Evolutionary conservation across 2,329 filamentous ascomycete genomes (phyloP), one percentile per base, ranked within the genome.

Genomic region (Camillea tinctor): DNA sequence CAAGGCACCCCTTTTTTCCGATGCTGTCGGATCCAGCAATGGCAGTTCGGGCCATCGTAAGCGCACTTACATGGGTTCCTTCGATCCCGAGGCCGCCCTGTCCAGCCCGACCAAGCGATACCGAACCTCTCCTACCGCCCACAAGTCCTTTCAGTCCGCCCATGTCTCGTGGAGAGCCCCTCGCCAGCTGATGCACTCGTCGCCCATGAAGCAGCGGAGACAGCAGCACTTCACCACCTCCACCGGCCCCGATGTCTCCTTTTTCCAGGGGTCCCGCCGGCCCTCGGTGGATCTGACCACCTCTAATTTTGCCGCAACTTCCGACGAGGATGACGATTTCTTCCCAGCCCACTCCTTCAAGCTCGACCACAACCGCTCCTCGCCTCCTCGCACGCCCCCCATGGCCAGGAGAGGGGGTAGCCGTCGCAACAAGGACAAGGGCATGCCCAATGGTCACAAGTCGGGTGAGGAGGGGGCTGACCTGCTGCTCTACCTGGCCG

Each of bases 361-460:
- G 63, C 71, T 80, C 53, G 84, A 83, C 61, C 82, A 86, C 69
- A 78, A 88, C 56, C 85, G 82, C 52, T 92, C 91, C n/a, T 96
- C 93, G 13, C 93, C 93, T 44, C 93, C 93, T 44, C 87, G 88
- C 60, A 96, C 92, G 54, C 92, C 92, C n/a, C 90, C 89, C 24
- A 85, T 85, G 81, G 83, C 85, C 57, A 81, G 74, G 73, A 80
- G 84, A 68, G 73, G 76, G 68, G 73, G 83, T 67, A 76, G 76
- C 65, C 77, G 78, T 63, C 81, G 78, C 60, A 82, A 78, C 65
- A 81, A 82, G 58, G 80, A 79, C 66, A 74, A 73, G 60, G 69
- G 69, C 68, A 74, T 71, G 69, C 74, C 49, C 62, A 56, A 80
- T 55, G 80, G 77, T 52, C 82, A 84, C 22, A 89, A 88, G 72